These are phyloP conservation scores for Podila horticola DNA, from an alignment of 192 early-diverging fungal species.

Conservation along the genomic window DNA sequence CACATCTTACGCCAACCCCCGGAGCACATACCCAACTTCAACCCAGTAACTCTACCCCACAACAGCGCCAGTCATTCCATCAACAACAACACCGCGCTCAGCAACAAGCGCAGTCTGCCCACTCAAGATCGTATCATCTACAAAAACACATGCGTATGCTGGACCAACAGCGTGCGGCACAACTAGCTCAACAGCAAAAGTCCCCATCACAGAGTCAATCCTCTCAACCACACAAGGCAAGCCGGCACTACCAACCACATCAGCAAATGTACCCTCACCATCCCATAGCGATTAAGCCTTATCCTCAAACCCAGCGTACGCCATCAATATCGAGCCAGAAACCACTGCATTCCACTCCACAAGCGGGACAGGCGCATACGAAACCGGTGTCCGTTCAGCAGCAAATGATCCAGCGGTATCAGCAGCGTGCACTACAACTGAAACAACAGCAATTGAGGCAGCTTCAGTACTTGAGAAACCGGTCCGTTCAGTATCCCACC, in stretches of 20 bases:
- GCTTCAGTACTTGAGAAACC: constrained; percentile 14
- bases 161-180: constrained; percentile 41
- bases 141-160: constrained; percentile 50
- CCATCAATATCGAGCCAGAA: background rate
- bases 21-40: background rate
- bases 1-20: background rate
- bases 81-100: constrained; percentile 46
- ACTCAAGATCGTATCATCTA: constrained; percentile 44
- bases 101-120: constrained; percentile 48
- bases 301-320: background rate
- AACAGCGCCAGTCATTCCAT: constrained; percentile 33
- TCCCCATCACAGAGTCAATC: constrained; percentile 15
- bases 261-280: constrained; percentile 42
- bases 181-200: constrained; percentile 14
- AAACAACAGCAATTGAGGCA: constrained; percentile 32
- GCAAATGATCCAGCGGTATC: constrained; percentile 37
- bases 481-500: background rate
- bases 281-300: background rate
- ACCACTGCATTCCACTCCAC: background rate
- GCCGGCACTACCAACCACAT: constrained; percentile 44
- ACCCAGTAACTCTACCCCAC: constrained; percentile 9
- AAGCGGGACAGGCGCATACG: background rate
- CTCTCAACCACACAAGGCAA: background rate
- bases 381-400: constrained; percentile 20
- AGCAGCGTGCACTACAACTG: constrained; percentile 43